phyloP scores from a whole-genome alignment of 805 yeast genomes.

The Ogataea nitratoaversa region DNA sequence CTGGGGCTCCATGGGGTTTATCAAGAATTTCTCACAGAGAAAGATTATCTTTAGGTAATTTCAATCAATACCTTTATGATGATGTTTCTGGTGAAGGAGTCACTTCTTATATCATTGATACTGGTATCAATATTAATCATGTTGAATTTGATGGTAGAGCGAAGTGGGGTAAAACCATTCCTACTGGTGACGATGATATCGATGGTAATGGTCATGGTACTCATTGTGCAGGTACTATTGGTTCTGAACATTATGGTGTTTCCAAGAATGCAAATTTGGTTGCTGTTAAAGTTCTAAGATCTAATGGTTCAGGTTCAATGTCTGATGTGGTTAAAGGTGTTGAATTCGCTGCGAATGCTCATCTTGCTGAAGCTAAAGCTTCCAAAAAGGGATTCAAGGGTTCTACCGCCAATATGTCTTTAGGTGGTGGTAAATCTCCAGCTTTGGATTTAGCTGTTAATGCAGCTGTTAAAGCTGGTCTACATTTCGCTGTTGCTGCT shows the following conservation, averaged over 20 bases:
- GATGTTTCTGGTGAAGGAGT: constrained; percentile 77
- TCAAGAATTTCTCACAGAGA: constrained; percentile 85
- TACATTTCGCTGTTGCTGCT: constrained; percentile 94
- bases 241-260: constrained; percentile 73
- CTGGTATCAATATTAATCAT: constrained; percentile 78
- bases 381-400: constrained; percentile 70
- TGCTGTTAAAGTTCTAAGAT: constrained; percentile 79
- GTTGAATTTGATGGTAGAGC: constrained; percentile 83
- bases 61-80: constrained; percentile 71
- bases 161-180: constrained; percentile 79
- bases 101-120: constrained; percentile 83
- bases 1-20: constrained; percentile 93
- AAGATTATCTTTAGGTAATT: constrained; percentile 60
- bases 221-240: constrained; percentile 96
- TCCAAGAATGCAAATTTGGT: constrained; percentile 76
- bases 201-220: constrained; percentile 96
- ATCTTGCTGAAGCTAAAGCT: constrained; percentile 45
- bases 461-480: constrained; percentile 84
- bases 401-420: constrained; percentile 87
- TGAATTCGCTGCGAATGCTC: constrained; percentile 76
- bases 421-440: constrained; percentile 90
- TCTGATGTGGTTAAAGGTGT: constrained; percentile 82
- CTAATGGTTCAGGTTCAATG: constrained; percentile 81
- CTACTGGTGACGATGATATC: constrained; percentile 59
- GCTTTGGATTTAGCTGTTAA: constrained; percentile 83